Conservation (phyloP, 1,139 yeast genomes). For the Taphrina wiesneri region DNA sequence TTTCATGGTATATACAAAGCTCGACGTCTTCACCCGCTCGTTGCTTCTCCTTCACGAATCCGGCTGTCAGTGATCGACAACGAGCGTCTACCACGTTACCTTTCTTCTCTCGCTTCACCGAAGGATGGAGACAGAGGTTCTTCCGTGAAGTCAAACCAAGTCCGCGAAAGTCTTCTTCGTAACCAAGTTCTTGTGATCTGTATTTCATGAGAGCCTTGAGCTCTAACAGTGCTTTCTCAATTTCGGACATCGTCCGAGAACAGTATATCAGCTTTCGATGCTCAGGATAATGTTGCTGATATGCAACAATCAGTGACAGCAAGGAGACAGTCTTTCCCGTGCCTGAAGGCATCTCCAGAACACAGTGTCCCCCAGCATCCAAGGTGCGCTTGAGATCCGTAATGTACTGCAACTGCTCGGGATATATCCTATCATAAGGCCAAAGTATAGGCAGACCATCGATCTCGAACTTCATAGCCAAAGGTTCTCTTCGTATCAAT, state of each 20-base stretch:
- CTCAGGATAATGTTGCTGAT: slow-evolving; percentile 84
- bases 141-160: slow-evolving; percentile 92
- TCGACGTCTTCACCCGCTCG: slow-evolving; percentile 62
- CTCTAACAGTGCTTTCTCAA: slow-evolving; percentile 96
- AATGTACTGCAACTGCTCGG: slow-evolving; percentile 98
- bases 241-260: slow-evolving; percentile 99
- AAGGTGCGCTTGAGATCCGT: slow-evolving; percentile 88
- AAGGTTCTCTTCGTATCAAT: too few species aligned
- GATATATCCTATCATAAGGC: slow-evolving; percentile 97
- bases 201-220: slow-evolving; percentile 83
- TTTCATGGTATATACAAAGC: slow-evolving; percentile 85
- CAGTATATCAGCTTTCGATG: slow-evolving; percentile 92
- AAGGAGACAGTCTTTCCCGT: slow-evolving; percentile 96
- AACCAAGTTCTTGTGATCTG: slow-evolving; percentile 77
- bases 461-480: slow-evolving; percentile 47
- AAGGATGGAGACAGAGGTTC: slow-evolving; percentile 87
- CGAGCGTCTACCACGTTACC: slow-evolving; percentile 96
- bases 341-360: slow-evolving; percentile 99
- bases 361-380: slow-evolving; percentile 88
- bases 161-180: slow-evolving; percentile 83
- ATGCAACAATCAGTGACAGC: slow-evolving; percentile 86
- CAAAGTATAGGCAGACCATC: slow-evolving; percentile 94
- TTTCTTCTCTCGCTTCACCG: slow-evolving; percentile 79
- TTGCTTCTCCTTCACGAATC: slow-evolving; percentile 70
- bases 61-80: slow-evolving; percentile 91